Base-by-base conservation (phyloP, 2,329 filamentous ascomycete species). In the Juglanconis juglandina region DNA sequence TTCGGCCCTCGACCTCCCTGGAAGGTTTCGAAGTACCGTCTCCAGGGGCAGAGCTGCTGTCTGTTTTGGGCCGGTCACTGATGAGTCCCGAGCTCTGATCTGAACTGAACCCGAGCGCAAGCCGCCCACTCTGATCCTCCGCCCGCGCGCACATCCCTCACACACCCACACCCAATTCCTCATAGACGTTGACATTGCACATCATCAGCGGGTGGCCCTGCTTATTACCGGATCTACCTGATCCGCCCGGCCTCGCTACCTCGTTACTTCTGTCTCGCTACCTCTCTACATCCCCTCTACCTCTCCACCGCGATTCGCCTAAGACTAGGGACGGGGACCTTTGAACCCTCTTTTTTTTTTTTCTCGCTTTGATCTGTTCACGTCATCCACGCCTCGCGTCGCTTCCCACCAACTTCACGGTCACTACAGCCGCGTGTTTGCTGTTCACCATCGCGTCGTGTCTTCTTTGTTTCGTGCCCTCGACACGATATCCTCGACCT, bases 341-440 rank as follows among this genome's bases (percentile, higher is more conserved):
- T 35, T 34, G 41, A 48, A 17, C 46, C 39, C 10, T 5, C 10
- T 32, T 48, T 32, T 30, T 48, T 48, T 48, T 7, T 32, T 32
- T 2, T 24, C 24, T 24, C 24, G 24, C 17, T 37, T 49, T 55
- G 39, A 46, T 62, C 48, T 44, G 44, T 62, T 62, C 60, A 60
- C 60, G 60, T 60, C 60, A 60, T 60, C 42, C 53, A 47, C 57
- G 53, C 51, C 60, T 62, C 57, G 57, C 60, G 60, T 56, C 34
- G 39, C 39, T 50, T 48, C 37, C 44, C 37, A 54, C 59, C 32
- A 32, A 55, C 53, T 37, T 53, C 47, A 51, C 53, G 32, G 17
- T 50, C 34, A 11, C 53, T 47, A 24, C 48, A 50, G 11, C 59
- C 50, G 33, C 5, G 41, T 48, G 41, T 53, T 56, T 53, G 53